phyloP scores from a whole-genome alignment of 1,284 basidiomycete species.

The Puccinia polysora region DNA sequence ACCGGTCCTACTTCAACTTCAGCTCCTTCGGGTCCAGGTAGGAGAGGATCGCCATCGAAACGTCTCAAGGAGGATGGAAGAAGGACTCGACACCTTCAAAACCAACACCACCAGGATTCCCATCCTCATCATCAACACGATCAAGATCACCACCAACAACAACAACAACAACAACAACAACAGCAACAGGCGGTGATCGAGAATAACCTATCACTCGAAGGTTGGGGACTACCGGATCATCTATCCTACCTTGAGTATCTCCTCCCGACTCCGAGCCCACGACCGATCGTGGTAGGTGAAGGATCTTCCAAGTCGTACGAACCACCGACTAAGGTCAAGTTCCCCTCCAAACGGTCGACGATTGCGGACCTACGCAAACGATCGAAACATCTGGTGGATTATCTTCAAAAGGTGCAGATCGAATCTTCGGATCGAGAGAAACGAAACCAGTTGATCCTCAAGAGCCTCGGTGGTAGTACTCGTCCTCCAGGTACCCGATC shows the following conservation, averaged over 20 bases:
- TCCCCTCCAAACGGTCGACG: constrained; percentile 88
- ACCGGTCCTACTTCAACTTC: neutral
- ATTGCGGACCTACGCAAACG: constrained; percentile 96
- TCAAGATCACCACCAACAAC: neutral
- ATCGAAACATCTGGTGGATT: constrained; percentile 82
- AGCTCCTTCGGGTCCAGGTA: neutral
- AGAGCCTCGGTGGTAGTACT: constrained; percentile 70
- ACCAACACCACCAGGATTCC: neutral
- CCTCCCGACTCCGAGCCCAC: constrained; percentile 69
- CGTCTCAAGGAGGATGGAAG: constrained; percentile 21
- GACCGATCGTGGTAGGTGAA: constrained; percentile 67
- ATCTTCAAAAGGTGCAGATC: constrained; percentile 59
- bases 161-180: constrained; percentile 1
- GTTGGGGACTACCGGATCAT: constrained; percentile 91
- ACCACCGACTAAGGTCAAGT: constrained; percentile 84
- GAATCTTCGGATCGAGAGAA: constrained; percentile 54
- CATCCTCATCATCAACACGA: no score
- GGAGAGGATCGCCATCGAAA: constrained; percentile 19
- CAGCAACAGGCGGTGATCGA: constrained; percentile 62
- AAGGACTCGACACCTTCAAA: no score
- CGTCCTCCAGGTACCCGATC: no score
- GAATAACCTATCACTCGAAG: no score
- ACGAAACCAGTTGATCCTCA: constrained; percentile 58
- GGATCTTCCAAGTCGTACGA: constrained; percentile 57
- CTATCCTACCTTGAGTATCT: constrained; percentile 78